Conservation (phyloP, 345 rosid species). For the Citrus inodora region DNA sequence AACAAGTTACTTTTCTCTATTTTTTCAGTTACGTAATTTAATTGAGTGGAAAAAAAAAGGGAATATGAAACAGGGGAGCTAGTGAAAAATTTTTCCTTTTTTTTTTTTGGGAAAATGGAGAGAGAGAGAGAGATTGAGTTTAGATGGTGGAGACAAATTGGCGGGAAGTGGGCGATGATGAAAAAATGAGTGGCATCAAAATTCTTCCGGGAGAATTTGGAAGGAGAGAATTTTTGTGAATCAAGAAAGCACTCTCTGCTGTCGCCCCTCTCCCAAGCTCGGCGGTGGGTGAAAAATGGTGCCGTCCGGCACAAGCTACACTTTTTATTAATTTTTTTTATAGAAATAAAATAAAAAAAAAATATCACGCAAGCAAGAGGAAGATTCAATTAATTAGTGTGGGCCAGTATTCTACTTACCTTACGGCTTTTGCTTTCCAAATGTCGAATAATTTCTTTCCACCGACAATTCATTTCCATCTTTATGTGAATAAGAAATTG, state of each 20-base stretch:
- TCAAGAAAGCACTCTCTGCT: not conserved
- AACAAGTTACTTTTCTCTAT: not conserved
- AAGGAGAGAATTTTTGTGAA: slow-evolving; percentile 4
- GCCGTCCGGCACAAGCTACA: no score
- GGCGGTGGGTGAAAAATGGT: not conserved
- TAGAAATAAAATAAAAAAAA: no score
- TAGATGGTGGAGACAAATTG: slow-evolving; percentile 15
- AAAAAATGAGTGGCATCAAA: slow-evolving; percentile 3
- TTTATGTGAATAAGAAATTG: no score
- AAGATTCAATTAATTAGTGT: not conserved
- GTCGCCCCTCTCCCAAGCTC: not conserved
- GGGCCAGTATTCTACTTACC: fast-evolving
- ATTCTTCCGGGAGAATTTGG: slow-evolving; percentile 5
- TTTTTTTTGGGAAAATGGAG: not conserved
- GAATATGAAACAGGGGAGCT: not conserved
- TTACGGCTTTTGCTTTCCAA: not conserved
- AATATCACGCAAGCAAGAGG: no score
- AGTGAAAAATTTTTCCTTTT: not conserved
- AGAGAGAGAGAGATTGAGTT: not conserved
- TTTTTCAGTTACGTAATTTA: not conserved
- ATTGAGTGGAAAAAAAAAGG: not conserved
- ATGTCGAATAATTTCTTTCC: not conserved
- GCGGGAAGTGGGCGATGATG: slow-evolving; percentile 18
- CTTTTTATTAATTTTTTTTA: not conserved
- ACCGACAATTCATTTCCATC: not conserved